Evolutionary conservation across 2,329 filamentous ascomycete species (phyloP).

Genomic region (Fusarium xylarioides): DNA sequence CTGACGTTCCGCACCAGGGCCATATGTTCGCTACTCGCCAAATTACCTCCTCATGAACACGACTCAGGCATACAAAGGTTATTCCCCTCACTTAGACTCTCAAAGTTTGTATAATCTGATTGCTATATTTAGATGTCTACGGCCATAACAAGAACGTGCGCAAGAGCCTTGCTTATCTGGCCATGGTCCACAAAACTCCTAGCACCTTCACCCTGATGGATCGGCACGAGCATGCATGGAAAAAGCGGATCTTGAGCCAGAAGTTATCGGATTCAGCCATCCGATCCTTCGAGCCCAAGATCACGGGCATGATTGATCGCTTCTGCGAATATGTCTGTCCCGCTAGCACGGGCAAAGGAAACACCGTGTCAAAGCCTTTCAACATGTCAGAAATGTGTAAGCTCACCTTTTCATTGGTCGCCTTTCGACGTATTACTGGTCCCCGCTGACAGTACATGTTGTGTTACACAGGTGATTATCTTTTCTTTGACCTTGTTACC

Average conservation of each 20-base stretch:
- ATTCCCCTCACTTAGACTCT: neutral
- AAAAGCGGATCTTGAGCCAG: conserved; percentile 4
- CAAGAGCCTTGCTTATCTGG: neutral
- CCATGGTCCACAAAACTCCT: neutral
- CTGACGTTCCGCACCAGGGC: neutral
- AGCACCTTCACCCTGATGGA: conserved; percentile 1
- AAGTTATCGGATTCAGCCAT: neutral
- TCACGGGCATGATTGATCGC: neutral
- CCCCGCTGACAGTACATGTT: neutral
- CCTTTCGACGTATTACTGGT: neutral
- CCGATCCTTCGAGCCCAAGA: neutral
- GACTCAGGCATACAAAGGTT: neutral
- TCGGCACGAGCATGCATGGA: conserved; percentile 1
- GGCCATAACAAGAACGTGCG: neutral
- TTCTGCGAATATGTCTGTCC: neutral
- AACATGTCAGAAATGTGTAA: conserved; percentile 2
- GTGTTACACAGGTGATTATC: neutral
- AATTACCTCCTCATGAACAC: neutral
- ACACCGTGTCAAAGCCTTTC: neutral
- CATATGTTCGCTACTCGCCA: neutral
- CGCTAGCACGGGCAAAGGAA: neutral
- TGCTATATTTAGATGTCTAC: neutral
- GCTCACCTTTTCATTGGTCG: neutral
- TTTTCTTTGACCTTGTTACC: neutral
- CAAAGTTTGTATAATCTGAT: neutral